A percentile compares a stretch with the other conserved stretches of the same genome.
These are phyloP conservation scores for Pestalotiopsis sp. DNA, from an alignment of 2,329 filamentous ascomycete genomes.

Conservation along the genomic window DNA sequence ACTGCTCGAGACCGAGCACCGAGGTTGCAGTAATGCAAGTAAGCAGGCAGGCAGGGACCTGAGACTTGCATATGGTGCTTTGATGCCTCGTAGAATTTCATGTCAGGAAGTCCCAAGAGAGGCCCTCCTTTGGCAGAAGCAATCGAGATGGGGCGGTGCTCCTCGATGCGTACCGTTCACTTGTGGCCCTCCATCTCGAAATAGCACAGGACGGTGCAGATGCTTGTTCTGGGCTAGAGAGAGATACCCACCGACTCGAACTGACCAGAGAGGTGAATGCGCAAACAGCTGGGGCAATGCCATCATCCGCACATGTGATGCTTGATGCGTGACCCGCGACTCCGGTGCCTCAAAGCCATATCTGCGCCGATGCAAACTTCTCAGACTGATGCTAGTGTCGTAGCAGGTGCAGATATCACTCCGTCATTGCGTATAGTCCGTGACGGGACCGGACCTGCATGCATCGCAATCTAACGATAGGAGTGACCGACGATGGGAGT, in stretches of 20 bases:
- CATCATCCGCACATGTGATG: background rate
- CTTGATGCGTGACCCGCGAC: too few species aligned
- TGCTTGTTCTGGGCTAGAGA: background rate
- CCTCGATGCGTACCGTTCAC: too few species aligned
- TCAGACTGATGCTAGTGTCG: background rate
- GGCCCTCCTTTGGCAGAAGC: background rate
- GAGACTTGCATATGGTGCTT: too few species aligned
- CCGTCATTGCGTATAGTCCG: background rate
- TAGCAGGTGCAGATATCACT: background rate
- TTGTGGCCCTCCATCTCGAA: background rate
- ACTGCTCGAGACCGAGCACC: too few species aligned
- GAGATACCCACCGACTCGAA: background rate
- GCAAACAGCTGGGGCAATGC: background rate
- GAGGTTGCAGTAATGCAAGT: too few species aligned
- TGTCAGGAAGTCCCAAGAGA: too few species aligned
- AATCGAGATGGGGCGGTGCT: background rate
- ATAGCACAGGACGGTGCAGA: background rate
- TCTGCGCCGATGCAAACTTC: background rate
- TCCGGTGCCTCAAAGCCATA: background rate
- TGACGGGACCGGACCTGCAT: background rate
- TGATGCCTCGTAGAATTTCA: too few species aligned
- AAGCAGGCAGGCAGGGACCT: too few species aligned
- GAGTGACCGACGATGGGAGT: conserved; percentile 16
- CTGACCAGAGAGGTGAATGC: background rate
- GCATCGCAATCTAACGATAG: conserved; percentile 6